Evolutionary conservation across 2,329 filamentous ascomycete genomes (phyloP).

Genomic region (Trichoderma pleuroti): DNA sequence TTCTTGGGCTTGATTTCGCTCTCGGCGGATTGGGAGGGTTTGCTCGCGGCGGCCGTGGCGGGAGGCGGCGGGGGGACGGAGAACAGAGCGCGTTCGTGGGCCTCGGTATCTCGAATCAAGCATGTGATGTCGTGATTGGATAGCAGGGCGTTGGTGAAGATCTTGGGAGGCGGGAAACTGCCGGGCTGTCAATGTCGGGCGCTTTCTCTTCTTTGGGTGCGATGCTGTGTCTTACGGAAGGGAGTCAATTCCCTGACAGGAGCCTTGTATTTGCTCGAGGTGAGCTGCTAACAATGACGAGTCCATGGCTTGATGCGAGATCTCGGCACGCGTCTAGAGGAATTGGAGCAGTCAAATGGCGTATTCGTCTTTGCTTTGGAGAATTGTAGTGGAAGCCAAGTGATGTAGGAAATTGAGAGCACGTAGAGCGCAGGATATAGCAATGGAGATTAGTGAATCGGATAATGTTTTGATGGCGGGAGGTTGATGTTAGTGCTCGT

Average conservation of each 20-base stretch:
- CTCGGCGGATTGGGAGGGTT: not conserved
- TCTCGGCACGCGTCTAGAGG: not conserved
- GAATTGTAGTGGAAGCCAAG: not conserved
- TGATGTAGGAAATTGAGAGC: not conserved
- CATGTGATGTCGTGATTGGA: constrained; percentile 87
- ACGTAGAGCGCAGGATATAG: not conserved
- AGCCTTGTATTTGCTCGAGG: constrained; percentile 72
- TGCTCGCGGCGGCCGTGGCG: constrained; percentile 38
- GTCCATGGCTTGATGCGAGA: not conserved
- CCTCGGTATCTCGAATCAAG: constrained; percentile 90
- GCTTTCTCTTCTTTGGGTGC: not conserved
- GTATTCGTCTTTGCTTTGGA: not conserved
- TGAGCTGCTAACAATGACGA: constrained; percentile 60
- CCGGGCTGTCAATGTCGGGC: not conserved
- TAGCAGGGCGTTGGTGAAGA: constrained; percentile 91
- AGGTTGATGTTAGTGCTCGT: not conserved
- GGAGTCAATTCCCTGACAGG: constrained; percentile 71
- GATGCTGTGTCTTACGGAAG: constrained; percentile 57
- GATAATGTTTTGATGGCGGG: not conserved
- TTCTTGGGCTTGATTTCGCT: constrained; percentile 22
- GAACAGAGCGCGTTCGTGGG: constrained; percentile 92
- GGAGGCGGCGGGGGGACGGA: constrained; percentile 71
- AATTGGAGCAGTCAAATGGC: not conserved
- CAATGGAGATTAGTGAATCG: not conserved
- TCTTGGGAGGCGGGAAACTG: constrained; percentile 86